These are phyloP conservation scores for Fusarium nelsonii DNA, from an alignment of 2,329 filamentous ascomycete species.

Conservation along the genomic window DNA sequence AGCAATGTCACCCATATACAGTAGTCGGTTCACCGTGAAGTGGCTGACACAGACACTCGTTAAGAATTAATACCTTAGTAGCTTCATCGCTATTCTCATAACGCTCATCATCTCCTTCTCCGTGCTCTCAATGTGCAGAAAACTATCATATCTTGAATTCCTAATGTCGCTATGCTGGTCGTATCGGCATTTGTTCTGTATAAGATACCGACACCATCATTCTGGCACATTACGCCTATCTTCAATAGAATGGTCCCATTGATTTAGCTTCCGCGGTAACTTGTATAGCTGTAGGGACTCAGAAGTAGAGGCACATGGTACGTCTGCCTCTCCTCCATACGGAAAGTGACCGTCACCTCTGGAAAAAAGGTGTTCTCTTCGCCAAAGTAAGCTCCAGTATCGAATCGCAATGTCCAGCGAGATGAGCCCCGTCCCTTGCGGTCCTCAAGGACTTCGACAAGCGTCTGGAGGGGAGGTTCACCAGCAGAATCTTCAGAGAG, in stretches of 20 bases:
- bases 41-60: constrained; percentile 34
- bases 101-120: constrained; percentile 12
- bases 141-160: not conserved
- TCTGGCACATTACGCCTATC: not conserved
- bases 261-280: constrained; percentile 79
- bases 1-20: constrained; percentile 21
- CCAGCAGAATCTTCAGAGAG: constrained; percentile 63
- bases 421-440: constrained; percentile 58
- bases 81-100: constrained; percentile 38
- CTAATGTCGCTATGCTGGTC: constrained; percentile 4
- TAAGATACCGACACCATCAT: not conserved
- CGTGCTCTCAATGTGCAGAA: constrained; percentile 14
- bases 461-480: constrained; percentile 69
- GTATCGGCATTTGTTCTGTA: not conserved
- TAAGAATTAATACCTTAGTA: constrained; percentile 42
- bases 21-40: constrained; percentile 26
- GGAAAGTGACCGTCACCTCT: constrained; percentile 67
- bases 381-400: constrained; percentile 79
- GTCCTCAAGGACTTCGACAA: constrained; percentile 66
- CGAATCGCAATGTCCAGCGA: constrained; percentile 78
- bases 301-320: constrained; percentile 85
- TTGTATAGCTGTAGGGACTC: constrained; percentile 84
- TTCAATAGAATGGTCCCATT: not conserved
- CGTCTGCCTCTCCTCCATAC: constrained; percentile 69
- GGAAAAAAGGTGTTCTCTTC: constrained; percentile 72